A percentile compares a stretch with the other conserved stretches of the same genome.
Evolutionary conservation across 2,329 filamentous ascomycete species (phyloP).

Genomic region (Orbilia javanica): DNA sequence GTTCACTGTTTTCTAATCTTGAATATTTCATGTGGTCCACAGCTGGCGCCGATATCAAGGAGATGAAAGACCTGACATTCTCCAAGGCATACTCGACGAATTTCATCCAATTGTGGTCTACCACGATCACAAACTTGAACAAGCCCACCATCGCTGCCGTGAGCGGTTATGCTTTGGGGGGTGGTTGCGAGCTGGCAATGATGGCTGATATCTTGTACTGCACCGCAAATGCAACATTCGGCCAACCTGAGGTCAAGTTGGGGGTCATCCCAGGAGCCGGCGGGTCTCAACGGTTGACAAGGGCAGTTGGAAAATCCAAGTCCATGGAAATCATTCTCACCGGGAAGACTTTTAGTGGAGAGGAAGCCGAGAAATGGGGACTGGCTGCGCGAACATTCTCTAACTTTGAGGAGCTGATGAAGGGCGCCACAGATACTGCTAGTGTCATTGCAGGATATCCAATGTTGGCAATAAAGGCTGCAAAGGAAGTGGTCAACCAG

Average conservation of each 20-base stretch:
- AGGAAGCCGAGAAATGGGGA: constrained; percentile 89
- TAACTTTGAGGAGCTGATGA: constrained; percentile 83
- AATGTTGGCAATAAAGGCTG: constrained; percentile 85
- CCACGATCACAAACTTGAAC: constrained; percentile 84
- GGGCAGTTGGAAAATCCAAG: constrained; percentile 83
- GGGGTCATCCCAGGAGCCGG: constrained; percentile 93
- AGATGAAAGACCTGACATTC: constrained; percentile 95
- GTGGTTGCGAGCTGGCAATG: constrained; percentile 95
- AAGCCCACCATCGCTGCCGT: constrained; percentile 96
- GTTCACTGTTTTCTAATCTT: not conserved
- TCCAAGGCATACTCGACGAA: constrained; percentile 85
- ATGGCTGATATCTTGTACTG: constrained; percentile 98
- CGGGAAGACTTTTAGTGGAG: constrained; percentile 83
- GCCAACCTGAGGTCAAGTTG: constrained; percentile 96
- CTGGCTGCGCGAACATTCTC: constrained; percentile 85
- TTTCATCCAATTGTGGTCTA: constrained; percentile 96
- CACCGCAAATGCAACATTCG: constrained; percentile 86
- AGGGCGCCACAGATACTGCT: constrained; percentile 83
- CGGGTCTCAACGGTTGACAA: constrained; percentile 87
- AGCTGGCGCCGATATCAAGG: constrained; percentile 97
- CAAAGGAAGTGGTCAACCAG: constrained; percentile 99
- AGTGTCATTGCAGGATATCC: constrained; percentile 90
- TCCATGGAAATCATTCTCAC: constrained; percentile 94
- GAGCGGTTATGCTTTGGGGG: constrained; percentile 92
- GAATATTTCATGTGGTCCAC: constrained; percentile 18